phyloP scores from a whole-genome alignment of 306 rosid species.

The Gynostemma pentaphyllum region DNA sequence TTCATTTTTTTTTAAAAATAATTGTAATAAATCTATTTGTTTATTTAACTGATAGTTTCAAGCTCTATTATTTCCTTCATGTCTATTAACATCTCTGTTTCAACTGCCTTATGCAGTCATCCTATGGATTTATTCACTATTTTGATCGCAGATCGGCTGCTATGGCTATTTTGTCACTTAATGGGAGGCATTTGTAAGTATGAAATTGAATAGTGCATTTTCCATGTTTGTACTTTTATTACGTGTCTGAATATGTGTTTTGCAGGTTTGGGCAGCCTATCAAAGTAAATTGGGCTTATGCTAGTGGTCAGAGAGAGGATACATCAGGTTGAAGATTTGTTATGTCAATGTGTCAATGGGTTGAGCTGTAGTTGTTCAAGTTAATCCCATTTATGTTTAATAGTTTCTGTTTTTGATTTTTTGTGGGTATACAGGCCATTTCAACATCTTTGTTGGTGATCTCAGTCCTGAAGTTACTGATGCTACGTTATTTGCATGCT shows the following conservation, averaged over 20 bases:
- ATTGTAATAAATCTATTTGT: background rate
- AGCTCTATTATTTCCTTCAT: background rate
- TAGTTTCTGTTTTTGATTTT: conserved; percentile 3
- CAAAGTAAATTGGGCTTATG: conserved; percentile 98
- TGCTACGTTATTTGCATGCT: conserved; percentile 91
- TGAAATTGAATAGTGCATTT: background rate
- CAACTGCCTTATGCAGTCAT: conserved; percentile 57
- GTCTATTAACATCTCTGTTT: conserved; percentile 9
- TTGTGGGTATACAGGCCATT: conserved; percentile 59
- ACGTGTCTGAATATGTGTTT: conserved; percentile 16
- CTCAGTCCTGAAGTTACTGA: conserved; percentile 98
- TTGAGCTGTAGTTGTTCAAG: background rate
- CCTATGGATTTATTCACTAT: conserved; percentile 92
- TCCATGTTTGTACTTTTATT: background rate
- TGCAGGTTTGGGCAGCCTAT: conserved; percentile 96
- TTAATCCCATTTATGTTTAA: background rate
- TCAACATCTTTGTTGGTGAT: conserved; percentile 94
- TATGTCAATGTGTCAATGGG: background rate
- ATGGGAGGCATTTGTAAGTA: conserved; percentile 94
- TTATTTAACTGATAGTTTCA: background rate
- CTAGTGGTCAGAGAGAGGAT: conserved; percentile 98
- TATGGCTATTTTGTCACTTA: conserved; percentile 80
- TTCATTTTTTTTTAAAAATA: background rate
- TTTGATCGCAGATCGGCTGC: conserved; percentile 96
- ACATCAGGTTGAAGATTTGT: conserved; percentile 59